Evolutionary conservation across 495 filamentous ascomycete genomes (phyloP), one percentile per base, ranked within the genome.

Genomic region (Elaphomyces granulatus): DNA sequence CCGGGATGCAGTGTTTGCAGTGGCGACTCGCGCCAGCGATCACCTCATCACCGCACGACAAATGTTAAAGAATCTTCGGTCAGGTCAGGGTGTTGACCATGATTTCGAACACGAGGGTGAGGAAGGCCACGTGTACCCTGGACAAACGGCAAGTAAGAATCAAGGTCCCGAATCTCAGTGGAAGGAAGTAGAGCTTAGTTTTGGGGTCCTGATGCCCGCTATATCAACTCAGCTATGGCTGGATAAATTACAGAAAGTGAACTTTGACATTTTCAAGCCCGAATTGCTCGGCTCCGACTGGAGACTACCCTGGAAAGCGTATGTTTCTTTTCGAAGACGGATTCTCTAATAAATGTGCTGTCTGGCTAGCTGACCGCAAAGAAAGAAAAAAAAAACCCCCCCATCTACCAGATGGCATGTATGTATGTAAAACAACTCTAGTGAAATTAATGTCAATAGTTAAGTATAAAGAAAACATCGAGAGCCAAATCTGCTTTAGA

Each of bases 11-110:
- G 78, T 98, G 3, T 95, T 96, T 50, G 68, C 72, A 15, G 86
- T 96, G 15, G 90, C 90, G 0, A 96, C 90, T 0, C 72, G 86
- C 21, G 90, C 90, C 3, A 87, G 83, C 54, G 90, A 98, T 61
- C 90, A 98, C 58, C 60, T 96, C 36, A 93, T 95, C 43, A 96
- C 90, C 0, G 88, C 81, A 12, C 67, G 88, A 44, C 83, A 90
- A 55, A 92, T 96, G 90, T 52, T 94, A 46, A 77, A 72, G 55
- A 81, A 81, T 49, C 55, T 94, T 9, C 69, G 75, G 20, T 71
- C 75, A 16, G 83, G 83, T 0, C 56, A 78, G 44, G 77, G 74
- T 40, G 75, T 80, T 0, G 83, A 81, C 0, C 87, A 94, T 51
- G 80, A 80, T 0, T 94, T 83, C 55, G 87, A 94, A 53, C 83